These are phyloP conservation scores for Fistulinella cinereoalba DNA, from an alignment of 1,284 basidiomycete species.

Conservation along the genomic window DNA sequence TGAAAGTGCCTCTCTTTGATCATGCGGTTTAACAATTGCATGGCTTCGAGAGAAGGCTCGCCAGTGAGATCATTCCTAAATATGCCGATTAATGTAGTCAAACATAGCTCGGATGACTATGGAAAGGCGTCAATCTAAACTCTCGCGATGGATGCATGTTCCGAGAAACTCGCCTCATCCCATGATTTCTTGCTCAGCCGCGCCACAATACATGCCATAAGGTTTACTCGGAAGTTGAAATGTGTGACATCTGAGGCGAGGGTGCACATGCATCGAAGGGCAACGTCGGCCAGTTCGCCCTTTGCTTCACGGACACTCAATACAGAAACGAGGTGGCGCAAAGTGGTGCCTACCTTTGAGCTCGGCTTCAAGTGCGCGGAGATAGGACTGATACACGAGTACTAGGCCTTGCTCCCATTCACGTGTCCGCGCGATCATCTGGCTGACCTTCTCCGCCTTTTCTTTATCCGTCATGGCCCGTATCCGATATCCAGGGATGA, in stretches of 20 bases:
- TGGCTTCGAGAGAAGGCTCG: slow-evolving; percentile 80
- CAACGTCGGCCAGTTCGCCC: slow-evolving; percentile 67
- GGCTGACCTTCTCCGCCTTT: slow-evolving; percentile 90
- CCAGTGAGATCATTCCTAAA: slow-evolving; percentile 82
- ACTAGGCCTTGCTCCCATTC: slow-evolving; percentile 99
- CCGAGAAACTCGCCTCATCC: slow-evolving; percentile 64
- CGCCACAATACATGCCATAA: slow-evolving; percentile 86
- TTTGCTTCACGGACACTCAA: slow-evolving; percentile 50
- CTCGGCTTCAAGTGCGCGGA: slow-evolving; percentile 83
- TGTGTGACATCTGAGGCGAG: slow-evolving; percentile 83
- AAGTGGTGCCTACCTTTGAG: slow-evolving; percentile 66
- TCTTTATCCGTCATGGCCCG: slow-evolving; percentile 88
- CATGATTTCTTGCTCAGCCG: slow-evolving; percentile 84
- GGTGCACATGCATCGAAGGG: slow-evolving; percentile 85
- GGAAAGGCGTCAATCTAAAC: slow-evolving; percentile 14
- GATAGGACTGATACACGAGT: slow-evolving; percentile 83
- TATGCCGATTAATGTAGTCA: slow-evolving; percentile 75
- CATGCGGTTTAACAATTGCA: slow-evolving; percentile 93
- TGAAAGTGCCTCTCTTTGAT: slow-evolving; percentile 92
- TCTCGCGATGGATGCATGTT: slow-evolving; percentile 3
- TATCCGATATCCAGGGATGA: slow-evolving; percentile 90
- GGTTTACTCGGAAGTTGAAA: slow-evolving; percentile 96
- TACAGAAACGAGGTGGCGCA: slow-evolving; percentile 16
- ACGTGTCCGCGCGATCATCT: slow-evolving; percentile 85
- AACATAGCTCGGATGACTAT: slow-evolving; percentile 79